phyloP scores from a whole-genome alignment of 2,329 filamentous ascomycete species.

The Berkeleyomyces basicola region DNA sequence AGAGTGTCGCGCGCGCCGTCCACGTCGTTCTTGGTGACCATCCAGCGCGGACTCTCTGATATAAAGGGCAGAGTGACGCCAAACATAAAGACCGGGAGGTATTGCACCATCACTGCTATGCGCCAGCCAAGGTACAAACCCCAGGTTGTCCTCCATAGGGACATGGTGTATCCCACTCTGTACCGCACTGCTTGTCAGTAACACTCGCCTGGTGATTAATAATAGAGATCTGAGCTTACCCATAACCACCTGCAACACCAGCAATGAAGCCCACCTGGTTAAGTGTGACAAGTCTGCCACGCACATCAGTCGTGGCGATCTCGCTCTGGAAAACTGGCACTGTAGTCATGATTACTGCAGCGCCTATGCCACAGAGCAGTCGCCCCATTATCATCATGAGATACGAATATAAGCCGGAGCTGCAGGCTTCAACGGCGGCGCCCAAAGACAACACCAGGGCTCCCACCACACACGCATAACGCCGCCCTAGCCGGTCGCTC shows the following conservation, averaged over 20 bases:
- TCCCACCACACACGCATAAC: slow-evolving; percentile 33
- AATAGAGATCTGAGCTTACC: slow-evolving; percentile 22
- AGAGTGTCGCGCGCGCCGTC: slow-evolving; percentile 29
- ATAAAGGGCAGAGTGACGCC: slow-evolving; percentile 32
- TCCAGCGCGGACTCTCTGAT: slow-evolving; percentile 41
- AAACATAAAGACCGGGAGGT: slow-evolving; percentile 35
- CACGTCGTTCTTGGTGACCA: slow-evolving; percentile 32
- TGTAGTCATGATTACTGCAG: slow-evolving; percentile 37
- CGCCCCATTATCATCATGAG: slow-evolving; percentile 34
- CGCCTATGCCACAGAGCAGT: slow-evolving; percentile 34
- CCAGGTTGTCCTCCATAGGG: slow-evolving; percentile 30
- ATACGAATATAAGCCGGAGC: slow-evolving; percentile 25
- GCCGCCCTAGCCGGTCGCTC: slow-evolving; percentile 34
- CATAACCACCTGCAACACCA: slow-evolving; percentile 37
- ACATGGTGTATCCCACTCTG: slow-evolving; percentile 40
- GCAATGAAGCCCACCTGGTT: slow-evolving; percentile 42
- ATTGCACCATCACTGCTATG: slow-evolving; percentile 33
- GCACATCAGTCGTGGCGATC: slow-evolving; percentile 12
- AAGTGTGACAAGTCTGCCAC: slow-evolving; percentile 40
- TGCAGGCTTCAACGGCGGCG: slow-evolving; percentile 30
- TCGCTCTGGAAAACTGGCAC: slow-evolving; percentile 42
- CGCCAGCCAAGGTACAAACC: slow-evolving; percentile 37
- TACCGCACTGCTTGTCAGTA: slow-evolving; percentile 6
- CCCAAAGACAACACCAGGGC: slow-evolving; percentile 31
- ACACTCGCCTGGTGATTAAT: neutral